Conservation (phyloP, 1,139 yeast species). For the Pichia kudriavzevii region DNA sequence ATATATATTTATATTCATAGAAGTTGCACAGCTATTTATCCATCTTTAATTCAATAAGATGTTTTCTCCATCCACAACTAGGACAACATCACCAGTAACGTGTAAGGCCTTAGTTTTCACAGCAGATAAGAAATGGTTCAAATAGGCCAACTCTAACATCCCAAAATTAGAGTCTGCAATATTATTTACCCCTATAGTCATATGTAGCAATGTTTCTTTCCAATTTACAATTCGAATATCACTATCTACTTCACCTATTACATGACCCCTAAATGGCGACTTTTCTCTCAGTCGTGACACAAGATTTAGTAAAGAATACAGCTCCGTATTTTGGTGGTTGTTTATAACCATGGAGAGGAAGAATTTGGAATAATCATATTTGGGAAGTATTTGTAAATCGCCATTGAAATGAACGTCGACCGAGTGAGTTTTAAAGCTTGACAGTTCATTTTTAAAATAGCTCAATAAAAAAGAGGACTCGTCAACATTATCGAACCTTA, state of each 20-base stretch:
- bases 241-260: conserved; percentile 18
- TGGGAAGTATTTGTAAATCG: conserved; percentile 16
- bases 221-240: conserved; percentile 12
- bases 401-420: conserved; percentile 5
- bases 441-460: no score
- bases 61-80: no score
- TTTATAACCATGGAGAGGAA: conserved; percentile 4
- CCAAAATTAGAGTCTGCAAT: conserved; percentile 4
- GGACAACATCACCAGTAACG: no score
- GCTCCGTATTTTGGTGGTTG: no score
- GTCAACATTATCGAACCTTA: conserved; percentile 13
- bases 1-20: no score
- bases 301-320: conserved; percentile 11
- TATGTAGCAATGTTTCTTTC: conserved; percentile 15
- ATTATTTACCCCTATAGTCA: conserved; percentile 19
- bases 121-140: conserved; percentile 5
- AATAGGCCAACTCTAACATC: conserved; percentile 7
- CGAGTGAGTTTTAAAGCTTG: no score
- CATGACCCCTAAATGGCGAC: conserved; percentile 13
- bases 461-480: no score
- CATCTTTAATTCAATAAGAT: no score
- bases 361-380: conserved; percentile 17
- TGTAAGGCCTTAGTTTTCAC: no score
- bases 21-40: no score
- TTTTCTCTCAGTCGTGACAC: no score